Base-by-base conservation (phyloP, 192 early-diverging fungal genomes). In the Irineochytrium annulatum region DNA sequence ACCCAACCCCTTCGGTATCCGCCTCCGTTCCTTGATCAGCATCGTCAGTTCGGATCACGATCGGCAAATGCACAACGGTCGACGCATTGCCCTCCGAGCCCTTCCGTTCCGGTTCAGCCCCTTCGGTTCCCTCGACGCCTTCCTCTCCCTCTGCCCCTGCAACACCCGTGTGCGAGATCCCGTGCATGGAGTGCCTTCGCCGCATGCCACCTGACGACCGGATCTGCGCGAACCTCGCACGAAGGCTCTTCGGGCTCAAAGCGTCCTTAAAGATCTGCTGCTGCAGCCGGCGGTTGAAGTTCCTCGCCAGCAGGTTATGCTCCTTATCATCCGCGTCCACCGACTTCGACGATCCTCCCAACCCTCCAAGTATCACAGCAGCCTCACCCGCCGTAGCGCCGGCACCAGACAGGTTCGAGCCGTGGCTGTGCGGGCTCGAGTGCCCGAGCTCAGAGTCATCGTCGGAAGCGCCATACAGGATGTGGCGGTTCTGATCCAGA, bases 211-310 rank as follows among this genome's bases (percentile, higher is more conserved):
- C 73, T 17, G 66, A 55, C 5, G 62, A 57, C 46, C 69, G 65
- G 51, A 83, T 55, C 57, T 86, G 88, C 24, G 85, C 71, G 27
- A 90, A 82, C 14, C 91, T 77, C 31, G 87, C 82, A 41, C 84
- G 79, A 19, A 98, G 63, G 20, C 91, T 86, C 56, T 87, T 77
- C 0, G 93, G 95, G 20, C 91, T 91, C 55, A 98, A 79, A 0
- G 93, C 93, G 37, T 98, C 95, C 34, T 82, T 81, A 49, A 96
- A 79, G 6, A 96, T 89, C 62, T 94, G 85, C 70, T 92, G 89
- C 66, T 91, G 91, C 60, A 93, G 78, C 46, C 81, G 72, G 62
- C 78, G 70, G 75, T 90, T 91, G 72, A 63, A 85, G 24, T 44
- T 34, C 31, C 53, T 64, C 32, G 63, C 24, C 17, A 57, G 44